These are phyloP conservation scores for Starmerella bombi DNA, from an alignment of 805 yeast genomes.

Conservation along the genomic window DNA sequence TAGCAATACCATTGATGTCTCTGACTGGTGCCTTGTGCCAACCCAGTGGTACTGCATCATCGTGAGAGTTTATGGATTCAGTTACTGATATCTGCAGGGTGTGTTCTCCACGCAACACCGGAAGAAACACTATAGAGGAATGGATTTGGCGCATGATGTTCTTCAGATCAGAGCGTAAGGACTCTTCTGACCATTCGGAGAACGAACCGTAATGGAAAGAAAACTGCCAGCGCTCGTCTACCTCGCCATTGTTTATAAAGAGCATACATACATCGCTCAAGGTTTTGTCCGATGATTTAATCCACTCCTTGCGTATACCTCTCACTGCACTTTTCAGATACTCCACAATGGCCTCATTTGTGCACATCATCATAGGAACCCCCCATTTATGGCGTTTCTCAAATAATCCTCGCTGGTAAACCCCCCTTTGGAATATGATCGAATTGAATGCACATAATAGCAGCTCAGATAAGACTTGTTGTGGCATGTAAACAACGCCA, in stretches of 20 bases:
- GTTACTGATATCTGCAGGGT: slow-evolving; percentile 78
- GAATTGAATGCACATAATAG: slow-evolving; percentile 70
- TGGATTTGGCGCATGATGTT: slow-evolving; percentile 79
- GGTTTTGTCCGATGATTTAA: slow-evolving; percentile 40
- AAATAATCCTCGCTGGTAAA: slow-evolving; percentile 81
- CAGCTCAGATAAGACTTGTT: slow-evolving; percentile 42
- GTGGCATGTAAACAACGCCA: not conserved
- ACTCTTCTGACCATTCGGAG: slow-evolving; percentile 24
- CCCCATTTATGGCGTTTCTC: slow-evolving; percentile 67
- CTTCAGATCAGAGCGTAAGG: slow-evolving; percentile 64
- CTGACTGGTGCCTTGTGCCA: too few species aligned
- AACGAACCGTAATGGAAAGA: slow-evolving; percentile 22
- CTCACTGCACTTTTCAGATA: slow-evolving; percentile 55
- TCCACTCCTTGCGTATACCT: slow-evolving; percentile 58
- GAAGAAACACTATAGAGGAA: slow-evolving; percentile 74
- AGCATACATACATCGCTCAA: slow-evolving; percentile 50
- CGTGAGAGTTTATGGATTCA: slow-evolving; percentile 35
- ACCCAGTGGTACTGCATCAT: too few species aligned
- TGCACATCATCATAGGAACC: slow-evolving; percentile 53
- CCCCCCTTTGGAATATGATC: slow-evolving; percentile 76
- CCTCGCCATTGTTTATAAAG: slow-evolving; percentile 56
- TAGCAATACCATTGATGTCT: too few species aligned
- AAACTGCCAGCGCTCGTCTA: slow-evolving; percentile 80
- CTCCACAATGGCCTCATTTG: slow-evolving; percentile 59
- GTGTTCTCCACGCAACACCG: slow-evolving; percentile 50